Evolutionary conservation across 805 yeast species (phyloP).

Genomic region (Metschnikowia arizonensis): DNA sequence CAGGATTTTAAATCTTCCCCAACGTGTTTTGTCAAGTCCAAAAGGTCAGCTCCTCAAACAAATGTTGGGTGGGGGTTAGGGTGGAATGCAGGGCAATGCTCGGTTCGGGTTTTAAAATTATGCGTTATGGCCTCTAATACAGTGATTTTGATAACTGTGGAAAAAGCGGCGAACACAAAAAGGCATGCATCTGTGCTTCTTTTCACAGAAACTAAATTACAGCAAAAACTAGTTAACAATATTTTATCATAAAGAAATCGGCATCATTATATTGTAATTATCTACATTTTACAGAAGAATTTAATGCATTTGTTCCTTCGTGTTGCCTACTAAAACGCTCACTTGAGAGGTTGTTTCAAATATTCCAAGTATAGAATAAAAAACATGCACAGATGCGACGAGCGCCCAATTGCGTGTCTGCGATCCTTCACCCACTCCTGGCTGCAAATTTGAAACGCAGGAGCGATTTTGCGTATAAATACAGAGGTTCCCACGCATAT

Average conservation of each 20-base stretch:
- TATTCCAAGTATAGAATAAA: not conserved
- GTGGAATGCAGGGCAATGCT: slow-evolving; percentile 15
- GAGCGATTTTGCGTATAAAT: slow-evolving; percentile 10
- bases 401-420: slow-evolving; percentile 6
- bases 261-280: not conserved
- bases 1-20: slow-evolving; percentile 50
- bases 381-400: not conserved
- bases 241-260: not conserved
- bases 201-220: not conserved
- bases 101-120: slow-evolving; percentile 11
- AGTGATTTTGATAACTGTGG: not conserved
- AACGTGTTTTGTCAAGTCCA: slow-evolving; percentile 41
- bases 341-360: slow-evolving; percentile 1
- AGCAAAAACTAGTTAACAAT: not conserved
- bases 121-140: not conserved
- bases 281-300: not conserved
- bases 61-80: slow-evolving; percentile 26
- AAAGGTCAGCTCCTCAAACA: slow-evolving; percentile 33
- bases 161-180: not conserved
- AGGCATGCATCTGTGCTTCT: not conserved
- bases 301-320: not conserved
- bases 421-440: slow-evolving; percentile 3
- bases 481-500: not conserved
- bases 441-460: slow-evolving; percentile 16
- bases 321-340: not conserved